Base-by-base conservation (phyloP, 305 asterid species). In the Lippia alba region DNA sequence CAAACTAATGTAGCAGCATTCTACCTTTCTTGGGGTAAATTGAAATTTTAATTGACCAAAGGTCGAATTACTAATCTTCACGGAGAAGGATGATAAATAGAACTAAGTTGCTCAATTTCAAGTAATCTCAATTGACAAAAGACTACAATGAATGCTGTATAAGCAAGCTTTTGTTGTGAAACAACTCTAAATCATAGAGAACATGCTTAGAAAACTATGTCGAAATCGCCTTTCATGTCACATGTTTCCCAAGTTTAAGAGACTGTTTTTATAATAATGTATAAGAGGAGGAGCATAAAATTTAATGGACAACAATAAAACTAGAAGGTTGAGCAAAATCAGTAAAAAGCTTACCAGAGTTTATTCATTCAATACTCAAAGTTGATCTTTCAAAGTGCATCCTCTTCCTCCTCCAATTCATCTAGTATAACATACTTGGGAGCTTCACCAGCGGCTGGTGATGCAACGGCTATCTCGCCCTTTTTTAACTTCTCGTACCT, bases 341-440 rank as follows among this genome's bases (percentile, higher is more conserved):
- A 63, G 44, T 69, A 6, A 44, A 60, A 72, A 78, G 71, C 96
- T 88, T 81, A 91, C 96, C 73, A 67, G 12, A 74, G 64, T 78
- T 77, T 18, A 67, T 45, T 72, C 69, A 67, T 72, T 71, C 40
- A 62, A 75, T 5, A 62, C 69, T 49, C 30, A 54, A 36, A 46
- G 46, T 73, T 49, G 73, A 72, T 61, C 69, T 76, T 71, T 78
- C 73, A 86, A 61, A 83, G 78, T 53, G 41, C 63, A 24, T 81
- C 85, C 70, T 85, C 98, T 74, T 88, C 91, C 67, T 89, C 98
- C 14, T 92, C 99, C 85, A 78, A 78, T 84, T 92, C 99, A 64
- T 90, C 99, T 44, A 95, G 96, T 59, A 95, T 95, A 74, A 84
- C 96, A 74, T 95, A 95, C 77, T 90, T 92, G n/a, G 96, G 80